Evolutionary conservation across 1,284 basidiomycete species (phyloP), one percentile per base, ranked within the genome.

Genomic region (Papiliotrema laurentii): DNA sequence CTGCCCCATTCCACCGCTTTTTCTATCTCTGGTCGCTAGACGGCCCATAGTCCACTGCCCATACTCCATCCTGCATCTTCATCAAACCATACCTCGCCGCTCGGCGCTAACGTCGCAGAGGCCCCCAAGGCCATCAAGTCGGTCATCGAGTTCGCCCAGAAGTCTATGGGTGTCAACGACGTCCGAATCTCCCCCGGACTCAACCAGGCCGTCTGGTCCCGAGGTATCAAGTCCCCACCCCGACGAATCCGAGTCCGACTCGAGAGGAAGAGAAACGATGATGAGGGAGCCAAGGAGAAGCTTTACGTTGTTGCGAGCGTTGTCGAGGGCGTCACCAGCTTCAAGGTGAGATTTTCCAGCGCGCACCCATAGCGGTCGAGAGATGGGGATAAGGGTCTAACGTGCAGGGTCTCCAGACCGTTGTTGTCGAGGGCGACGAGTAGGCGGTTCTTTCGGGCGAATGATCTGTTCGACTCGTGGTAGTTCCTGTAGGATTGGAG

Each of bases 201-300:
- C 63, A 97, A 97, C 83, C 86, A 92, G 79, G 87, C 85, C 57
- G 77, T 96, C 54, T 96, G 92, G 92, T 81, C 82, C 30, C 84
- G 70, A 53, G 72, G 72, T 72, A 83, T 97, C 76, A 91, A 92
- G 80, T 85, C 82, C 55, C 88, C 92, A 36, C 92, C 92, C 40
- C 86, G 89, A 72, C 81, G 92, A 59, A 78, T 96, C 75, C 83
- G 92, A 55, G 84, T 97, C 53, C 86, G 89, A 74, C 85, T 96
- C 62, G 90, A 93, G 80, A 85, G 92, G 88, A 78, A 78, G 90
- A 84, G 89, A 69, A 92, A 92, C 74, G 91, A 96, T 75, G 90
- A 93, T 67, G 91, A 96, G 79, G 87, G 85, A 66, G 90, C 91
- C 56, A 94, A 93, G 80, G 92, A 97, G 81, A 96, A 94, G 80